phyloP scores from a whole-genome alignment of 306 rosid species.

The Potentilla sterilis region DNA sequence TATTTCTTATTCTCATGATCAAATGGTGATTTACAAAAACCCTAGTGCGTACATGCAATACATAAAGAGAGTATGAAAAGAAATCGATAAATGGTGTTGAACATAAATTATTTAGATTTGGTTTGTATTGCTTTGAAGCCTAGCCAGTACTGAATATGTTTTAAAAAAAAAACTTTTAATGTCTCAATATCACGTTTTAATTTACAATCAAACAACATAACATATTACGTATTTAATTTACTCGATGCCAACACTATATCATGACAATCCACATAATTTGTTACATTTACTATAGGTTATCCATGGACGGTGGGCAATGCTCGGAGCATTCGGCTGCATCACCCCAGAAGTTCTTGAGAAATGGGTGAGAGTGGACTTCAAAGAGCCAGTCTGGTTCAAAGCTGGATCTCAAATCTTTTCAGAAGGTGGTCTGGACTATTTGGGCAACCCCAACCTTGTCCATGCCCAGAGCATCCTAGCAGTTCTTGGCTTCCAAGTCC shows the following conservation, averaged over 20 bases:
- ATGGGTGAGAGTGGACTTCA: conserved; percentile 73
- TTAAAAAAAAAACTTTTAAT: not conserved
- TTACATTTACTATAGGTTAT: conserved; percentile 50
- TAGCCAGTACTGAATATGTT: too few species aligned
- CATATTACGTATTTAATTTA: too few species aligned
- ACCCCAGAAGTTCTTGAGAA: conserved; percentile 80
- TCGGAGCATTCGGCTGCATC: conserved; percentile 90
- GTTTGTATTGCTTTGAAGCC: too few species aligned
- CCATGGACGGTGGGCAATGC: conserved; percentile 97
- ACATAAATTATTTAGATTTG: too few species aligned
- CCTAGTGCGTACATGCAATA: not conserved
- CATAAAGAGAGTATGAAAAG: not conserved
- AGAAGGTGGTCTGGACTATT: conserved; percentile 84
- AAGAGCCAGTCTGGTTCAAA: conserved; percentile 94
- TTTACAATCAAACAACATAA: not conserved
- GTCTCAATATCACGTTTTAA: not conserved
- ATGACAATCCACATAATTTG: not conserved
- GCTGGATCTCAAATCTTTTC: conserved; percentile 90
- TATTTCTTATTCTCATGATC: not conserved
- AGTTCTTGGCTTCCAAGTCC: conserved; percentile 71
- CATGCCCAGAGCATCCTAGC: conserved; percentile 93
- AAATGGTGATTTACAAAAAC: not conserved
- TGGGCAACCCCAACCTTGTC: conserved; percentile 89
- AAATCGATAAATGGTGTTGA: not conserved
- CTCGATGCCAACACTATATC: too few species aligned